Base-by-base conservation (phyloP, 2,329 filamentous ascomycete species). In the Stromatinia cepivora region DNA sequence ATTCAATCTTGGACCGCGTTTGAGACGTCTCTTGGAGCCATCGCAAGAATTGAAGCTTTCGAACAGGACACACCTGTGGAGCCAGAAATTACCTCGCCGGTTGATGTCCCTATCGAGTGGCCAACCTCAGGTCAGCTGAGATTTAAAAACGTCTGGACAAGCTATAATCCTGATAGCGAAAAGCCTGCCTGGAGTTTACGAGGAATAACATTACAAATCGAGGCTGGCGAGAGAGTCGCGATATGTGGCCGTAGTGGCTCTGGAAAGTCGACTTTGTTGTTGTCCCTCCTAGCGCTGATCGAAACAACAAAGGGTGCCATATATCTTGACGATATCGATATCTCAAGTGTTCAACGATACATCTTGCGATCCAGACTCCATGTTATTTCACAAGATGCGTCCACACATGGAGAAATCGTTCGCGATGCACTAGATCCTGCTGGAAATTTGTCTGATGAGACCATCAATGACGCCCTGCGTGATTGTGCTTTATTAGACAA, bases 1-100 rank as follows among this genome's bases (percentile, higher is more conserved):
- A 66, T 76, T 20, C 48, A 45, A 25, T 82, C 81, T 61, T 88
- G 86, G 85, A 88, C 86, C 0, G 81, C 81, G 54, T 78, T 88
- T 20, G 87, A 89, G 73, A 88, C 86, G 0, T 82, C 83, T 58
- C 82, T 88, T 59, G 86, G 86, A 9, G 85, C 85, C 8, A 82
- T 89, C 9, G 80, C 83, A 4, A 81, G 86, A 50, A 81, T 88
- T 71, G 85, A 84, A 75, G 80, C 81, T 15, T 88, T 87, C 71
- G 81, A 80, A 1, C 79, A 80, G 72, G 79, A 85, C 56, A 76
- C 77, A 54, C 61, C 63, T 11, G 66, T 66, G 17, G 74, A 76
- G 52, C 71, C 72, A 36, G 64, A 70, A 3, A 50, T 70, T 48
- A 31, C 42, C 1, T 72, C 72, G 56, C 69, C 63, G 17, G 48